These are phyloP conservation scores for Choanephora cucurbitarum DNA, from an alignment of 371 early-diverging fungal species.

Conservation along the genomic window DNA sequence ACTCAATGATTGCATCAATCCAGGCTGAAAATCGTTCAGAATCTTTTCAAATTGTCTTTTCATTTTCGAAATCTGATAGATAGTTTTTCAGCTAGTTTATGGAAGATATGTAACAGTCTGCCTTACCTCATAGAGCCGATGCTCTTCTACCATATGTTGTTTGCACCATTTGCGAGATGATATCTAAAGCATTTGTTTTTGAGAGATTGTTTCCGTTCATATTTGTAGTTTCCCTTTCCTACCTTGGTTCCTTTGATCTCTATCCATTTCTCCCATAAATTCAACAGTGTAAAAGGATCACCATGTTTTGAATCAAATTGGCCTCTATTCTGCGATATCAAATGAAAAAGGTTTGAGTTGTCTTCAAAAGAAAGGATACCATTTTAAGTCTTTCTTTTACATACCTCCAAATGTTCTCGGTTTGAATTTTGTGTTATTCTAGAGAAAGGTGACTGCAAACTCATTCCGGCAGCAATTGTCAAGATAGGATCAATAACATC, in stretches of 20 bases:
- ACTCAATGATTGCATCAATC: conserved; percentile 24
- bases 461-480: conserved; percentile 82
- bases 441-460: conserved; percentile 69
- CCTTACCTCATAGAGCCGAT: conserved; percentile 70
- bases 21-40: conserved; percentile 50
- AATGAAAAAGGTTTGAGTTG: no score
- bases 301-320: conserved; percentile 59
- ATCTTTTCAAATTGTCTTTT: conserved; percentile 53
- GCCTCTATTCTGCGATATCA: conserved; percentile 45
- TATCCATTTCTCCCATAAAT: conserved; percentile 68
- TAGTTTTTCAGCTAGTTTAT: no score
- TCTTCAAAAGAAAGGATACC: no score
- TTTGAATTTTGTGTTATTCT: conserved; percentile 45
- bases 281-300: conserved; percentile 68
- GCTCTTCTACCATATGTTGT: conserved; percentile 67
- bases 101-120: no score
- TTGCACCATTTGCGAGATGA: conserved; percentile 66
- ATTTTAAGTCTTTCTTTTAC: no score
- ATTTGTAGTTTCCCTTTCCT: no score
- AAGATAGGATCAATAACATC: conserved; percentile 75
- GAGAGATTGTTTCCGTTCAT: background rate
- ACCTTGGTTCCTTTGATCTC: conserved; percentile 53
- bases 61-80: conserved; percentile 52
- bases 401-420: conserved; percentile 44
- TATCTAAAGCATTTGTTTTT: conserved; percentile 15